These are phyloP conservation scores for Copromyces sp. DNA, from an alignment of 495 filamentous ascomycete species.

Conservation along the genomic window DNA sequence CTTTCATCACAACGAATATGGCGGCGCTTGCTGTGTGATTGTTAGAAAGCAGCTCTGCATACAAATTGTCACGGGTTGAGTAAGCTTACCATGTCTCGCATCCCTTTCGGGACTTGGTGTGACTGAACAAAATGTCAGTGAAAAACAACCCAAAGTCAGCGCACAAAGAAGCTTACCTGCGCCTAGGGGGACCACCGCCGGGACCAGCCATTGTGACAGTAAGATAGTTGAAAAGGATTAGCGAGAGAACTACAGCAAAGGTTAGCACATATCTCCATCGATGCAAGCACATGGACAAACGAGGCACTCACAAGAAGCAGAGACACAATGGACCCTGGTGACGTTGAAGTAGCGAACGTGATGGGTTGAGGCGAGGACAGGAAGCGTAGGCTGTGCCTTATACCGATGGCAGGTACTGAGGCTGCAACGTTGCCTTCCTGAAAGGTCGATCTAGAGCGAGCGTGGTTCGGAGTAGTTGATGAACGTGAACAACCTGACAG, in stretches of 20 bases:
- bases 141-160: background rate
- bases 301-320: constrained; percentile 28
- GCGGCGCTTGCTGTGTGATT: constrained; percentile 56
- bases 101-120: constrained; percentile 96
- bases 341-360: constrained; percentile 29
- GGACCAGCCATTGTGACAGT: constrained; percentile 53
- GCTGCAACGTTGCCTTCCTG: background rate
- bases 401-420: background rate
- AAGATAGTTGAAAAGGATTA: constrained; percentile 21
- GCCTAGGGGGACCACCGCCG: constrained; percentile 60
- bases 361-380: constrained; percentile 20
- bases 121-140: constrained; percentile 39
- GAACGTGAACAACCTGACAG: background rate
- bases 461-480: background rate
- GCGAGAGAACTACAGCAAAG: constrained; percentile 29
- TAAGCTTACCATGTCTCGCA: constrained; percentile 73
- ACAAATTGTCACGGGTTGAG: background rate
- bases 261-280: constrained; percentile 7
- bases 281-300: background rate
- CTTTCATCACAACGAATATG: constrained; percentile 98
- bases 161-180: constrained; percentile 36
- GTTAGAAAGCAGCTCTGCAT: constrained; percentile 12
- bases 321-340: constrained; percentile 24
- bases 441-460: background rate
- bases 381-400: constrained; percentile 11